A percentile compares a stretch with the other conserved stretches of the same genome.
These are phyloP conservation scores for Eucalyptus decipiens DNA, from an alignment of 345 rosid genomes.

Conservation along the genomic window DNA sequence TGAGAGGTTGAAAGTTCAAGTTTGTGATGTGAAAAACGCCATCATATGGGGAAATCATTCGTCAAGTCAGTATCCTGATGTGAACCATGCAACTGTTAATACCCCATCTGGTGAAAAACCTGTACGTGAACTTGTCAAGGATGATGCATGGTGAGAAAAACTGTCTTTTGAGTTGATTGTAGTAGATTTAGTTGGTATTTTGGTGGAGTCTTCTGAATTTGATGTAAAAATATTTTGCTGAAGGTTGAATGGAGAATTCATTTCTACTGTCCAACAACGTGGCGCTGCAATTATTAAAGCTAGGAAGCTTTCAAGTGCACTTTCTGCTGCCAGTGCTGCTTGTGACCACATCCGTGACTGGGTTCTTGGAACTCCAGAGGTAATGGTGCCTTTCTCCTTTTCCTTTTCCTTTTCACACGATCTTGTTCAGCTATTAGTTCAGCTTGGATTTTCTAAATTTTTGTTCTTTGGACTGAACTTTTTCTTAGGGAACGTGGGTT, in stretches of 20 bases:
- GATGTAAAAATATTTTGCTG: neutral
- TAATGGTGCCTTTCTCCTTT: neutral
- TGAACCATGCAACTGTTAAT: slow-evolving; percentile 85
- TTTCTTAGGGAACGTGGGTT: slow-evolving; percentile 78
- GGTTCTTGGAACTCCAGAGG: slow-evolving; percentile 99
- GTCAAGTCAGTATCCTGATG: slow-evolving; percentile 96
- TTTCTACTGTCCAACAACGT: slow-evolving; percentile 88
- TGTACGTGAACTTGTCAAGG: slow-evolving; percentile 75
- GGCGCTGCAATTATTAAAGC: slow-evolving; percentile 99
- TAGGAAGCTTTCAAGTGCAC: slow-evolving; percentile 87
- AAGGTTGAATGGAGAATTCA: slow-evolving; percentile 88
- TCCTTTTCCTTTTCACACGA: neutral
- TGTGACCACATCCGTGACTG: slow-evolving; percentile 99
- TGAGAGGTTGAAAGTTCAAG: slow-evolving; percentile 79
- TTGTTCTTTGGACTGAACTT: neutral
- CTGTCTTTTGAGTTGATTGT: neutral
- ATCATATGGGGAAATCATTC: slow-evolving; percentile 99
- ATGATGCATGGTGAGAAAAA: slow-evolving; percentile 63
- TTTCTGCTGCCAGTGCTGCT: slow-evolving; percentile 98
- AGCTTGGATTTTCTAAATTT: neutral
- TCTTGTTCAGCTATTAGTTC: neutral
- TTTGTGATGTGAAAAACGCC: slow-evolving; percentile 85
- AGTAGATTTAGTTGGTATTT: neutral
- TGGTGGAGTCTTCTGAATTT: neutral
- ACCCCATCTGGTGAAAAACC: slow-evolving; percentile 65